Base-by-base conservation (phyloP, 2,329 filamentous ascomycete species). In the Chalaropsis ovoidea region DNA sequence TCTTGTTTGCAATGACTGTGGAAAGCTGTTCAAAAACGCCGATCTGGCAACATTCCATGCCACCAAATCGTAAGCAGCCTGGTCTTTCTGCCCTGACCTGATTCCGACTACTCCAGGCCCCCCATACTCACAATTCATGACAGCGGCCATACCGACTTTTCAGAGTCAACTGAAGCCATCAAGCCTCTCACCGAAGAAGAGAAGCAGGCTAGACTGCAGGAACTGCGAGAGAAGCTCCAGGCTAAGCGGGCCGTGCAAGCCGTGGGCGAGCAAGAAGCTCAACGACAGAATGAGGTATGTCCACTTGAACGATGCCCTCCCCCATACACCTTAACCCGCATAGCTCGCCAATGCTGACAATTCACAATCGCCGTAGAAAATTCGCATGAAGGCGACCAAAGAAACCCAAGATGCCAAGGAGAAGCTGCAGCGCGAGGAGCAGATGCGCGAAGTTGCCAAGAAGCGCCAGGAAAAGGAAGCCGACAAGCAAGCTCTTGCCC, bases 1-100 rank as follows among this genome's bases (percentile, higher is more conserved):
- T 61, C 84, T 97, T 65, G 82, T 95, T 62, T 99, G 94, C 81
- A 94, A 96, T 69, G 93, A 96, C 66, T 99, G 94, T 73, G 88
- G 88, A 73, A 96, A 96, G 81, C 88, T 86, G 73, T 95, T 99
- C 76, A 83, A 89, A 70, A 90, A 85, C 72, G 84, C 87, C 69
- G 85, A 86, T 31, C 84, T 93, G 70, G 94, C 92, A 10, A 87
- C 93, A 71, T 96, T 90, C 74, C 94, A 99, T 74, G 94, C 91
- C 41, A 85, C 85, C 72, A 96, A 95, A 78, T 93, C 90, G 78
- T 87, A 74, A 68, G 82, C 42, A 31, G 24, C 31, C 27, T 11
- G 6, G 52, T 7, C 10, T 19, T 11, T n/a, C 35, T 31, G 43
- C n/a, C 17, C 24, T 42, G 15, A 19, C 17, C 24, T 42, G 15